phyloP scores from a whole-genome alignment of 106 monocot species.

The Phalaenopsis equestris region DNA sequence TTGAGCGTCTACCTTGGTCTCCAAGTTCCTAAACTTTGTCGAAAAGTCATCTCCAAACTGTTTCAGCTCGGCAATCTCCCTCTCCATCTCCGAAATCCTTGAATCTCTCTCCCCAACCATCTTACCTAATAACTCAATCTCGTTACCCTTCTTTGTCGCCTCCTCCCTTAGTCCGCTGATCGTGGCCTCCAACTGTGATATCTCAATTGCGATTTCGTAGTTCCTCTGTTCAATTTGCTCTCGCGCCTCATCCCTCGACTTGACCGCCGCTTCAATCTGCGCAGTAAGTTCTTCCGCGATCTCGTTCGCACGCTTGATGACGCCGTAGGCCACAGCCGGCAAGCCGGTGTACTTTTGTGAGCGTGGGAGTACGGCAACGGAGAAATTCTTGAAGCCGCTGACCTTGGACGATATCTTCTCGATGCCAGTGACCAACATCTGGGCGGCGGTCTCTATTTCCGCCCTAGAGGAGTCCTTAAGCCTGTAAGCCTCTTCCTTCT shows the following conservation, averaged over 20 bases:
- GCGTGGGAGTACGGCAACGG: conserved; percentile 45
- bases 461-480: conserved; percentile 23
- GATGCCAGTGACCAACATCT: conserved; percentile 79
- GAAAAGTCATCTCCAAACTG: conserved; percentile 39
- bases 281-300: conserved; percentile 66
- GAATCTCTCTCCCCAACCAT: conserved; percentile 31
- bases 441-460: conserved; percentile 57
- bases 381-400: conserved; percentile 35
- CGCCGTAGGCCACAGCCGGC: conserved; percentile 76
- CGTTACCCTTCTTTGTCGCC: conserved; percentile 25
- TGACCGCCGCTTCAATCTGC: conserved; percentile 48
- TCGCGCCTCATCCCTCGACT: conserved; percentile 58
- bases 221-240: conserved; percentile 83
- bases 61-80: conserved; percentile 33
- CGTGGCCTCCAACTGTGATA: conserved; percentile 86
- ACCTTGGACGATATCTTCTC: conserved; percentile 69
- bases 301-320: conserved; percentile 70
- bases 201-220: conserved; percentile 96
- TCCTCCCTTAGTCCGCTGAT: conserved; percentile 51
- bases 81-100: conserved; percentile 31
- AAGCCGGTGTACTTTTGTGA: conserved; percentile 87
- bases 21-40: conserved; percentile 38
- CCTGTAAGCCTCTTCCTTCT: conserved; percentile 15
- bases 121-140: conserved; percentile 33
- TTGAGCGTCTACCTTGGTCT: conserved; percentile 54